A percentile compares a stretch with the other conserved stretches of the same genome.
phyloP scores from a whole-genome alignment of 1,139 yeast species.

The Suhomyces taliae region DNA sequence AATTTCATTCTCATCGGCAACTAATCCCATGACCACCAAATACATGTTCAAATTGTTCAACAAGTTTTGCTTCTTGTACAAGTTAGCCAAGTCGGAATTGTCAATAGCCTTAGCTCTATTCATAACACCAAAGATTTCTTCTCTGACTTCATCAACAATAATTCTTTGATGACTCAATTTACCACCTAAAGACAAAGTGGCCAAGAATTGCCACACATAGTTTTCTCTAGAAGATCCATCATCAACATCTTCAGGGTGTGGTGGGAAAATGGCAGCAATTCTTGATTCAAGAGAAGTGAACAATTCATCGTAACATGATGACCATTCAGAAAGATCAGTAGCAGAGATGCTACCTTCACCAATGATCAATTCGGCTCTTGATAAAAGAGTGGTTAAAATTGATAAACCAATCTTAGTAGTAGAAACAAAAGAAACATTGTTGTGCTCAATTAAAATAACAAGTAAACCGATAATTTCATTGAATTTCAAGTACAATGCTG shows the following conservation, averaged over 20 bases:
- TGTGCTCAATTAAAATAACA: constrained; percentile 70
- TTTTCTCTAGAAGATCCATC: constrained; percentile 64
- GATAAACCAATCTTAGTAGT: constrained; percentile 88
- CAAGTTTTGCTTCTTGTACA: constrained; percentile 61
- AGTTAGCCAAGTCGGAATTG: constrained; percentile 52
- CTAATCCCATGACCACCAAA: constrained; percentile 94
- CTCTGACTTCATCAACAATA: constrained; percentile 92
- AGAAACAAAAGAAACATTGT: constrained; percentile 69
- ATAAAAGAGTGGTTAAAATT: constrained; percentile 79
- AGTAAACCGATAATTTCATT: constrained; percentile 82
- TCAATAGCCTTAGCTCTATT: constrained; percentile 72
- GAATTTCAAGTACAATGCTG: constrained; percentile 80
- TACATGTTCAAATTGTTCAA: constrained; percentile 85
- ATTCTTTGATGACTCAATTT: constrained; percentile 90
- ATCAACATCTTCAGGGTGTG: constrained; percentile 51
- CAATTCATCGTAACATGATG: constrained; percentile 75
- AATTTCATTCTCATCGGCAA: constrained; percentile 72
- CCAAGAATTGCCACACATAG: constrained; percentile 96
- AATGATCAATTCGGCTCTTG: constrained; percentile 89
- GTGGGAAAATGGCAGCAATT: constrained; percentile 81
- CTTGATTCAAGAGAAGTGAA: constrained; percentile 81
- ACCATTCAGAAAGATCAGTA: constrained; percentile 70
- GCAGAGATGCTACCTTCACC: constrained; percentile 72
- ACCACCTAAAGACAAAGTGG: constrained; percentile 91
- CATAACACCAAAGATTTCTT: constrained; percentile 89